These are phyloP conservation scores for Avicennia marina DNA, from an alignment of 257 asterid genomes.

Conservation along the genomic window DNA sequence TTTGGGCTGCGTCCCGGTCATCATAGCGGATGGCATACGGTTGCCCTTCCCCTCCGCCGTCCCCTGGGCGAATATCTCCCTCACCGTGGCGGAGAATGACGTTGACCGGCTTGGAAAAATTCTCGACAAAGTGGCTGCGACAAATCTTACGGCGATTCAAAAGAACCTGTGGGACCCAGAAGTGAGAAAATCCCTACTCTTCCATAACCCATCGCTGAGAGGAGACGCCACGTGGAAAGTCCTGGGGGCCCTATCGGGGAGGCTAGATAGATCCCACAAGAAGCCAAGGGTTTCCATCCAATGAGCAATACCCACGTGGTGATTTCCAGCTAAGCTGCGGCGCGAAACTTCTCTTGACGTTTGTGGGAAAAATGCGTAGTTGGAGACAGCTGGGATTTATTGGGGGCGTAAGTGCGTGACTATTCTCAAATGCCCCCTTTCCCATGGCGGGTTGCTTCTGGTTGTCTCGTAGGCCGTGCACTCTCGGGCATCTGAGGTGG, in stretches of 20 bases:
- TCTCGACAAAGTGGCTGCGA: slow-evolving; percentile 61
- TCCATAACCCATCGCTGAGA: slow-evolving; percentile 34
- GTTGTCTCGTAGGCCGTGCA: too few relatives aligned
- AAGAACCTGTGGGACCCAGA: slow-evolving; percentile 52
- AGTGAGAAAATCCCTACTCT: slow-evolving; percentile 51
- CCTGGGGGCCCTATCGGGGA: slow-evolving; percentile 38
- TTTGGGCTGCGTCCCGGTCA: slow-evolving; percentile 81
- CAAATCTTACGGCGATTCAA: slow-evolving; percentile 61
- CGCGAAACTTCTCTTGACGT: too few relatives aligned
- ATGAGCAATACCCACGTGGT: slow-evolving; percentile 25
- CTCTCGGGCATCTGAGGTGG: too few relatives aligned
- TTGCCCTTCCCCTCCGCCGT: slow-evolving; percentile 67
- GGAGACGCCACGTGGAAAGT: slow-evolving; percentile 97
- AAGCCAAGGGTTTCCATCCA: slow-evolving; percentile 38
- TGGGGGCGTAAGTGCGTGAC: too few relatives aligned
- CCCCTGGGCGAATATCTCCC: slow-evolving; percentile 68
- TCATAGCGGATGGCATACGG: slow-evolving; percentile 77
- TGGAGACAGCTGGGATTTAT: too few relatives aligned
- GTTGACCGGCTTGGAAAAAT: slow-evolving; percentile 53
- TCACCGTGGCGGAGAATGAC: slow-evolving; percentile 76
- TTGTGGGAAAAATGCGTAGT: too few relatives aligned
- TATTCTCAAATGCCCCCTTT: too few relatives aligned
- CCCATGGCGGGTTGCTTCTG: too few relatives aligned
- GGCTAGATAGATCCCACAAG: slow-evolving; percentile 46
- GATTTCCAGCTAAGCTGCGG: slow-evolving; percentile 19